phyloP scores from a whole-genome alignment of 495 filamentous ascomycete species.

The Xylaria bambusicola region DNA sequence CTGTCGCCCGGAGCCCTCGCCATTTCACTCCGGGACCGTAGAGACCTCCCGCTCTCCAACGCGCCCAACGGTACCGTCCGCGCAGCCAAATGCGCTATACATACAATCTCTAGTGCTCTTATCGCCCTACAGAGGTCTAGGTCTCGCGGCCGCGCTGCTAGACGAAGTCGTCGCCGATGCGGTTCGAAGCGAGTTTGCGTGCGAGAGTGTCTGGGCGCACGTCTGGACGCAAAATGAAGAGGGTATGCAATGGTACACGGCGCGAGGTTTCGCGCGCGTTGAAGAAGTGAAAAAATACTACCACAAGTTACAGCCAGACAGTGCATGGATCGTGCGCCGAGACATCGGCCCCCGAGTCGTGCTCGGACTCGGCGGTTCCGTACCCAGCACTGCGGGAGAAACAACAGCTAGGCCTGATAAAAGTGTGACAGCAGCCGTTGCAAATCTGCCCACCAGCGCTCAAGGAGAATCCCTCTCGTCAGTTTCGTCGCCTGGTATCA shows the following conservation, averaged over 20 bases:
- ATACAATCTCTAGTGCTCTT: slow-evolving; percentile 84
- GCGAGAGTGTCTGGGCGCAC: slow-evolving; percentile 69
- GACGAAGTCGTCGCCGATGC: slow-evolving; percentile 53
- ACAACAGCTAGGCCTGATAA: slow-evolving; percentile 11
- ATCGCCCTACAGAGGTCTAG: slow-evolving; percentile 76
- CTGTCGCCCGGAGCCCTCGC: slow-evolving; percentile 68
- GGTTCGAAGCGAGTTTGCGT: slow-evolving; percentile 32
- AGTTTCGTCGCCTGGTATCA: neutral
- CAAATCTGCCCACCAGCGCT: slow-evolving; percentile 23
- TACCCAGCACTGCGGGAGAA: neutral
- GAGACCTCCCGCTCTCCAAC: slow-evolving; percentile 23
- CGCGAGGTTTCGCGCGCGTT: slow-evolving; percentile 69
- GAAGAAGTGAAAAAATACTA: slow-evolving; percentile 75
- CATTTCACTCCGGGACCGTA: slow-evolving; percentile 24
- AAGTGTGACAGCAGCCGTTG: slow-evolving; percentile 33
- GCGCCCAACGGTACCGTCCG: slow-evolving; percentile 2
- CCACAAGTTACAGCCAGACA: slow-evolving; percentile 74
- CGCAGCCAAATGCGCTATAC: slow-evolving; percentile 62
- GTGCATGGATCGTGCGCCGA: slow-evolving; percentile 71
- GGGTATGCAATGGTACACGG: slow-evolving; percentile 80
- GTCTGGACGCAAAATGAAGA: slow-evolving; percentile 93
- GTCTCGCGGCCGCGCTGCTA: slow-evolving; percentile 76
- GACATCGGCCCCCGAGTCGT: slow-evolving; percentile 28
- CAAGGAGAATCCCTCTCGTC: too few species aligned
- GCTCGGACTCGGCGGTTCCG: slow-evolving; percentile 6